Evolutionary conservation across 1,284 basidiomycete species (phyloP).

Genomic region (Leccinum subfulvum): DNA sequence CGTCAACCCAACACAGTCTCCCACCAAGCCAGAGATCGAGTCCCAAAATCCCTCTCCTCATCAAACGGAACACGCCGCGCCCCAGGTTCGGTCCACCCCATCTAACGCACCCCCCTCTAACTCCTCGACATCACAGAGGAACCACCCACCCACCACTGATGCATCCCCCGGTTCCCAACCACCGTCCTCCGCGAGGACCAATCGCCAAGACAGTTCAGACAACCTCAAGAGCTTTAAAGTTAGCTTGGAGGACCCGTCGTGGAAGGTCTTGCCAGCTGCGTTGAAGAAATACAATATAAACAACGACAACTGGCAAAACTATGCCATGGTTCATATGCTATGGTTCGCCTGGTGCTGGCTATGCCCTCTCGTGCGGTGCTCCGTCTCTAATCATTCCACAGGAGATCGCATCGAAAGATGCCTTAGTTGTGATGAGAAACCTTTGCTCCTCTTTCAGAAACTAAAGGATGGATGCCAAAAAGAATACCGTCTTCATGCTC

Average conservation of each 20-base stretch:
- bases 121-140: constrained; percentile 29
- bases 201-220: constrained; percentile 68
- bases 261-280: constrained; percentile 96
- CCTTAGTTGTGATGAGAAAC: constrained; percentile 97
- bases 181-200: constrained; percentile 36
- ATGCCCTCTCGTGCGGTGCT: background rate
- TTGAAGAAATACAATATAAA: constrained; percentile 99
- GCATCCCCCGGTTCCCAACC: constrained; percentile 37
- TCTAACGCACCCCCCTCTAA: constrained; percentile 26
- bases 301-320: constrained; percentile 97
- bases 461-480: constrained; percentile 88
- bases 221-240: constrained; percentile 87
- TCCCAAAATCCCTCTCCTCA: constrained; percentile 78
- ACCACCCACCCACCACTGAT: constrained; percentile 26
- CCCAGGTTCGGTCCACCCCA: constrained; percentile 36
- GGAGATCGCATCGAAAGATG: constrained; percentile 88
- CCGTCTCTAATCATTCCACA: constrained; percentile 26
- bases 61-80: constrained; percentile 65
- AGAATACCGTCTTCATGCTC: constrained; percentile 98
- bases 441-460: constrained; percentile 93
- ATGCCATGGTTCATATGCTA: constrained; percentile 99
- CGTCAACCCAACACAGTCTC: constrained; percentile 68
- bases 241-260: constrained; percentile 94
- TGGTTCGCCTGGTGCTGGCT: constrained; percentile 73
- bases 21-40: constrained; percentile 70